Evolutionary conservation across 2,329 filamentous ascomycete species (phyloP).

Genomic region (Seiridium cupressi): DNA sequence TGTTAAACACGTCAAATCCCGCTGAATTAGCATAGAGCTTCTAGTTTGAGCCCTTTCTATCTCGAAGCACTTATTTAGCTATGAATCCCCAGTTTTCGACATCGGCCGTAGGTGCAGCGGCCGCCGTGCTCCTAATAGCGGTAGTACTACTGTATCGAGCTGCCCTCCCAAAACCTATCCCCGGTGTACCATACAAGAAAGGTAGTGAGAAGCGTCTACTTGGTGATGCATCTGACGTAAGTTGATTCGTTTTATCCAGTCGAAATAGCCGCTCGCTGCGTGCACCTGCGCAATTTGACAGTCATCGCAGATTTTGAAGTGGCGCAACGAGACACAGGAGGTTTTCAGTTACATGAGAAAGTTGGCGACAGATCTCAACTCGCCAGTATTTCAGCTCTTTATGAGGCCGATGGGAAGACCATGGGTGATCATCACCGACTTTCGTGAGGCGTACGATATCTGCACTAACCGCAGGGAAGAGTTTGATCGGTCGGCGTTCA

Average conservation of each 20-base stretch:
- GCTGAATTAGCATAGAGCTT: no score
- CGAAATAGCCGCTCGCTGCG: neutral
- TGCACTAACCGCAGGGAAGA: slow-evolving; percentile 25
- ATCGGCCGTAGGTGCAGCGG: no score
- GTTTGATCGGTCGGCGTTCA: slow-evolving; percentile 27
- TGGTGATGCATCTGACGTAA: neutral
- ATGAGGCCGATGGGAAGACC: slow-evolving; percentile 29
- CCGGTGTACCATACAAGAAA: neutral
- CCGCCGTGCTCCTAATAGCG: no score
- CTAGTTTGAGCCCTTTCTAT: no score
- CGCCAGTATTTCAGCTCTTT: slow-evolving; percentile 32
- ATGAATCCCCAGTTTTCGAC: no score
- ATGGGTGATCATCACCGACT: slow-evolving; percentile 29
- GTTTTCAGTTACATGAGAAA: no score
- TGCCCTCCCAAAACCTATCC: neutral
- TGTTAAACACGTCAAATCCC: no score
- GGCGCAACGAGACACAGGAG: no score
- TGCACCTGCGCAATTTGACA: no score
- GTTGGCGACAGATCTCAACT: neutral
- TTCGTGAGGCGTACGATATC: slow-evolving; percentile 31
- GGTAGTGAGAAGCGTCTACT: neutral
- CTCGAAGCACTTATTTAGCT: no score
- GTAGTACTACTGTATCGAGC: neutral
- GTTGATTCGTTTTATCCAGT: neutral
- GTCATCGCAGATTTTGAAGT: no score